Evolutionary conservation across 2,329 filamentous ascomycete species (phyloP).

Genomic region (Chaetomium globosum): DNA sequence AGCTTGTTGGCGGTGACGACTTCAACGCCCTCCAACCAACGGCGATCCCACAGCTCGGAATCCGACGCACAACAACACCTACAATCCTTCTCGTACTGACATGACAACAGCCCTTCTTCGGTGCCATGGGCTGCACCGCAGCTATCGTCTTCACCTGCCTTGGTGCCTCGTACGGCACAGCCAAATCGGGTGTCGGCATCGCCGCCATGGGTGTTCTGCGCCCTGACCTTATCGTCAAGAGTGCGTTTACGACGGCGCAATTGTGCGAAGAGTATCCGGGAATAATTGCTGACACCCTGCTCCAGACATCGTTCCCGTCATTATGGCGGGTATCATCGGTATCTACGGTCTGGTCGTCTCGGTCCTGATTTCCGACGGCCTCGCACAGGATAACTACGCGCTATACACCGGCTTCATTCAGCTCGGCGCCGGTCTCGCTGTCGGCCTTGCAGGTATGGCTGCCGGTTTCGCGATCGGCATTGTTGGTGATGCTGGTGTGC

Average conservation of each 20-base stretch:
- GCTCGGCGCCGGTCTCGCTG: slow-evolving; percentile 78
- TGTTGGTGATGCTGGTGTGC: slow-evolving; percentile 84
- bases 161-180: slow-evolving; percentile 94
- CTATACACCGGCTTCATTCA: slow-evolving; percentile 85
- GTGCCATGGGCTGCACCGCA: slow-evolving; percentile 89
- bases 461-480: slow-evolving; percentile 87
- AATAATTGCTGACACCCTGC: slow-evolving; percentile 21
- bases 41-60: slow-evolving; percentile 33
- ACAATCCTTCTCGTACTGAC: slow-evolving; percentile 28
- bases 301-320: slow-evolving; percentile 96
- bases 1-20: slow-evolving; percentile 28
- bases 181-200: slow-evolving; percentile 98
- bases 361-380: slow-evolving; percentile 79
- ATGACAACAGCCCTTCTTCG: slow-evolving; percentile 74
- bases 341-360: slow-evolving; percentile 93
- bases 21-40: slow-evolving; percentile 31
- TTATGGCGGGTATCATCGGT: slow-evolving; percentile 99
- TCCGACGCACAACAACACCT: slow-evolving; percentile 36
- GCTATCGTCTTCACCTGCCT: slow-evolving; percentile 58
- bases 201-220: slow-evolving; percentile 97
- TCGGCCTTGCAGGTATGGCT: slow-evolving; percentile 80
- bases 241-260: slow-evolving; percentile 58
- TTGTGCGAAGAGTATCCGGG: neutral
- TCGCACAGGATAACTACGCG: slow-evolving; percentile 67
- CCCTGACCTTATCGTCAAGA: slow-evolving; percentile 98